Evolutionary conservation across 306 rosid species (phyloP).

Genomic region (Abrus pulchellus): DNA sequence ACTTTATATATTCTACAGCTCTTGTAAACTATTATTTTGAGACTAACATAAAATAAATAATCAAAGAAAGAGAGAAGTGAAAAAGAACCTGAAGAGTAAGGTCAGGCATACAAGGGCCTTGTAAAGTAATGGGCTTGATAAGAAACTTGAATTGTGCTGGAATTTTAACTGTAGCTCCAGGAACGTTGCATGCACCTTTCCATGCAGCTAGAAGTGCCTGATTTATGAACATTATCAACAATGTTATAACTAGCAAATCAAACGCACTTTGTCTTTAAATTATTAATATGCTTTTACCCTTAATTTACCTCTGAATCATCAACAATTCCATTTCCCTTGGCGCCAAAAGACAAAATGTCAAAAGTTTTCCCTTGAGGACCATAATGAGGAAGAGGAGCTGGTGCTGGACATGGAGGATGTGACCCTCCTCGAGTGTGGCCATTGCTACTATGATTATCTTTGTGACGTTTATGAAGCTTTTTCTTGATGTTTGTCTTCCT

Average conservation of each 20-base stretch:
- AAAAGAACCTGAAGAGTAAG: conserved; percentile 82
- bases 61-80: conserved; percentile 2
- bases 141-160: conserved; percentile 73
- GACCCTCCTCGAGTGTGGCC: conserved; percentile 45
- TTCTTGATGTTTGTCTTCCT: conserved; percentile 64
- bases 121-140: conserved; percentile 72
- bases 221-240: conserved; percentile 34
- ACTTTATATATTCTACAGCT: neutral
- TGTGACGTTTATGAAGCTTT: conserved; percentile 61
- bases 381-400: conserved; percentile 61
- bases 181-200: conserved; percentile 79
- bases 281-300: neutral
- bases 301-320: conserved; percentile 81
- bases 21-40: neutral
- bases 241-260: conserved; percentile 21
- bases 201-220: conserved; percentile 89
- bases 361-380: conserved; percentile 54
- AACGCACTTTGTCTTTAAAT: neutral
- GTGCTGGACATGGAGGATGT: conserved; percentile 53
- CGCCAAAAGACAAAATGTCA: conserved; percentile 75
- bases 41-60: neutral
- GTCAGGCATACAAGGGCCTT: conserved; percentile 87
- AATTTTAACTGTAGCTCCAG: conserved; percentile 70
- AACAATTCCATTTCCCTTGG: conserved; percentile 81
- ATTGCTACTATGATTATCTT: conserved; percentile 44